Evolutionary conservation across 2,329 filamentous ascomycete species (phyloP), one percentile per base, ranked within the genome.

Genomic region (Aspergillus viridinutans): DNA sequence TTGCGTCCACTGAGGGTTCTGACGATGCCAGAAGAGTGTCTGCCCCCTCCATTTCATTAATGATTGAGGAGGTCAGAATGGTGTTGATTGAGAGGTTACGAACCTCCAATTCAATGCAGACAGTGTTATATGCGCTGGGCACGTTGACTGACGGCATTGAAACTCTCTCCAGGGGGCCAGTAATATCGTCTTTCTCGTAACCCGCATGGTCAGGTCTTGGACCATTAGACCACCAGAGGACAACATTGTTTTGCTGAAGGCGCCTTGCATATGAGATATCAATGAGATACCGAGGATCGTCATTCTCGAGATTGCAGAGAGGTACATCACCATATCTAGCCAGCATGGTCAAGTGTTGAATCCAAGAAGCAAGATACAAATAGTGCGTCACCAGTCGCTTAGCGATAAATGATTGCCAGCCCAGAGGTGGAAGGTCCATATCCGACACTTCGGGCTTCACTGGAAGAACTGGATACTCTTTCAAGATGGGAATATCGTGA

Each of bases 31-130:
- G 90, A 0, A 92, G 87, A 23, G 95, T 84, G 0, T 97, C 92
- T 3, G 88, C 86, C 0, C 93, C 93, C 70, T 99, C 94, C 1
- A 96, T 86, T 63, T 97, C 94, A 67, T 97, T 97, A 80, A 99
- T 92, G 9, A 99, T 84, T 0, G 94, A 96, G 0, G 93, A 96
- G 0, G 94, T 97, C 20, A 99, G 80, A 50, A 99, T 95, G 0
- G 95, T 99, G 76, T 99, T 99, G 77, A 99, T 97, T 4, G 92
- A 89, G 14, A 99, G 82, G 68, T 99, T 99, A 49, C 92, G 90
- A 50, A 99, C 85, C 60, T 95, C 91, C 14, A 99, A 77, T 65
- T 99, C 94, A 60, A 99, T 94, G 70, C 94, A 99, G 2, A 99
- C 94, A 0, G 93, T 96, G 1, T 92, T 89, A 72, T 96, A 99